Base-by-base conservation (phyloP, 2,329 filamentous ascomycete genomes). In the Pseudopyricularia javanii region DNA sequence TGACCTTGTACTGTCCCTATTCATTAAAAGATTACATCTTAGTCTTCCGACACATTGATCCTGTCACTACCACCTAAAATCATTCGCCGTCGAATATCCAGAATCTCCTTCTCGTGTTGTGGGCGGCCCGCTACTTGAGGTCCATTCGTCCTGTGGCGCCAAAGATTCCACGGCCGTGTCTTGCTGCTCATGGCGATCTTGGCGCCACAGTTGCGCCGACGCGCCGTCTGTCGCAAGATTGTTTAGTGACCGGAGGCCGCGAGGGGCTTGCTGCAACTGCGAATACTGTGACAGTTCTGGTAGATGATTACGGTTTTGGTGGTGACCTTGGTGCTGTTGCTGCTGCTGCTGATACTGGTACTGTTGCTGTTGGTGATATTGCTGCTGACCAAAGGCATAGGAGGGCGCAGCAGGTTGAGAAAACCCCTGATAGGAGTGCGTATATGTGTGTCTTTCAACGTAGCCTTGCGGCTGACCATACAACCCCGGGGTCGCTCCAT, bases 281-380 rank as follows among this genome's bases (percentile, higher is more conserved):
- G 40, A 45, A 24, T 24, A 45, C 24, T 45, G 40, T 7, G 24
- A 12, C 12, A 20, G 40, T 20, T 45, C 20, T 24, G 22, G 47
- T 20, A 30, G n/a, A 30, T 45, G 40, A 3, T 24, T 11, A 11
- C 22, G 37, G 3, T 45, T 4, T 22, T 45, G 40, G 11, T 11
- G 37, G 3, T 43, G 37, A 43, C 20, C 7, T 43, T 22, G 37
- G 11, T 43, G 17, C 2, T 22, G 37, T 8, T 43, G n/a, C 14
- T 35, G 33, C 28, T n/a, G 47, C 4, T 28, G 49, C 24, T n/a
- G 26, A 20, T 9, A 12, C 24, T 45, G 48, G 12, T 54, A 28
- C n/a, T 33, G 53, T 22, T 47, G 50, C 3, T 45, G 51, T 8
- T 50, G 48, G 4, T 51, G 54, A 7, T 53, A 32, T 12, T 53